Percentiles rank a stretch among this genome's conserved stretches.
Conservation (phyloP, 148 eudicot genomes). For the Cornus kousa region DNA sequence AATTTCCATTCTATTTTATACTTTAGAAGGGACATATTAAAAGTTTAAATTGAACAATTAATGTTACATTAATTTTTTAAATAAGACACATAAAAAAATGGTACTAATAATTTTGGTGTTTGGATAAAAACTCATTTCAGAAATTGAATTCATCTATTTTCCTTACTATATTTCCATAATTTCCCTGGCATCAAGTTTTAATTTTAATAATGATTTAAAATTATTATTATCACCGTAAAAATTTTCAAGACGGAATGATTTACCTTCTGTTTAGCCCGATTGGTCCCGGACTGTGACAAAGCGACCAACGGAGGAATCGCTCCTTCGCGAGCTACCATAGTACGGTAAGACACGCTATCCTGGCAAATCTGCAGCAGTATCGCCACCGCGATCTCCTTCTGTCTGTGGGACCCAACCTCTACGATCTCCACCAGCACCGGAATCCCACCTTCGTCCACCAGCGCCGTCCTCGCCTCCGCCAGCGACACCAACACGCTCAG, state of each 20-base stretch:
- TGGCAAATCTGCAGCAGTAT: conserved; percentile 66
- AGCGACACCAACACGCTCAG: conserved; percentile 44
- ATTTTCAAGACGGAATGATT: not conserved
- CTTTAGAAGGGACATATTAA: too few species aligned
- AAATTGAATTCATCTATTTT: too few species aligned
- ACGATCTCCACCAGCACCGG: conserved; percentile 85
- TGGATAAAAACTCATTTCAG: too few species aligned
- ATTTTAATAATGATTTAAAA: too few species aligned
- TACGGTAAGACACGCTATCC: conserved; percentile 56
- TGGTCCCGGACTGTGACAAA: conserved; percentile 77
- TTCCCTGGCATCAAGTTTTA: too few species aligned
- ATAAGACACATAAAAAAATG: too few species aligned
- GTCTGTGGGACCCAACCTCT: conserved; percentile 72
- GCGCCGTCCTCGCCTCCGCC: conserved; percentile 52
- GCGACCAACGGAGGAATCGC: conserved; percentile 93
- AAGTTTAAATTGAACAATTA: too few species aligned
- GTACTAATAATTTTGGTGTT: too few species aligned
- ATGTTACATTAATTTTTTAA: too few species aligned
- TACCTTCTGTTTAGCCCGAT: conserved; percentile 84
- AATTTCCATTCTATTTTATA: too few species aligned
- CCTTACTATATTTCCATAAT: too few species aligned
- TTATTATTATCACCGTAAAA: too few species aligned
- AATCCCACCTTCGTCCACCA: conserved; percentile 84
- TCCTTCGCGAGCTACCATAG: conserved; percentile 92
- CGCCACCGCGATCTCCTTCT: conserved; percentile 82